Percentiles rank a stretch among this genome's conserved stretches.
Conservation (phyloP, 306 rosid species). For the Begonia peltatifolia region DNA sequence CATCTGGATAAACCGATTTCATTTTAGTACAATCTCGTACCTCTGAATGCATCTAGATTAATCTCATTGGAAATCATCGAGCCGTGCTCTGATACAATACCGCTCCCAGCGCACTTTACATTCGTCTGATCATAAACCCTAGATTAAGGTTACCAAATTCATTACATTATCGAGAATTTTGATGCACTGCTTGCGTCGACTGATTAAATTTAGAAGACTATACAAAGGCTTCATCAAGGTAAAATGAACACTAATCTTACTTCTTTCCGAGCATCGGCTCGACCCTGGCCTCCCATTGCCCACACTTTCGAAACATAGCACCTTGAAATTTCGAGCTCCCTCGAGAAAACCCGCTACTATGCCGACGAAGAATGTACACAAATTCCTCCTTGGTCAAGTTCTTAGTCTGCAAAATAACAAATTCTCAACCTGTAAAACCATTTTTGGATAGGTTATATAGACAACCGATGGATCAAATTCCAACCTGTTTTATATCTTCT, state of each 20-base stretch:
- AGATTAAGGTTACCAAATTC: not conserved
- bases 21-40: not conserved
- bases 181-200: not conserved
- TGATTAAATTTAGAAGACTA: not conserved
- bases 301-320: conserved; percentile 20
- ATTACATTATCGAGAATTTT: too few relatives aligned
- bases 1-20: too few relatives aligned
- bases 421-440: not conserved
- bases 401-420: conserved; percentile 12
- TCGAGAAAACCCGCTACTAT: conserved; percentile 31
- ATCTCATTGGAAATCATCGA: conserved; percentile 12
- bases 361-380: conserved; percentile 31
- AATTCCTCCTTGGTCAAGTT: conserved; percentile 30
- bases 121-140: conserved; percentile 18
- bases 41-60: conserved; percentile 1
- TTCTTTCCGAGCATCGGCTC: conserved; percentile 20
- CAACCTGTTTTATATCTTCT: conserved; percentile 36
- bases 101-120: conserved; percentile 10
- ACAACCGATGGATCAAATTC: too few relatives aligned
- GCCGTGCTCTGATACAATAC: conserved; percentile 9
- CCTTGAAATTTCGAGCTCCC: conserved; percentile 28
- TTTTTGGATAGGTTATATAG: not conserved
- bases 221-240: not conserved
- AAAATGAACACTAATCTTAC: conserved; percentile 12
- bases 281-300: conserved; percentile 20